Evolutionary conservation across 495 filamentous ascomycete genomes (phyloP).

Genomic region (Collariella sp.): DNA sequence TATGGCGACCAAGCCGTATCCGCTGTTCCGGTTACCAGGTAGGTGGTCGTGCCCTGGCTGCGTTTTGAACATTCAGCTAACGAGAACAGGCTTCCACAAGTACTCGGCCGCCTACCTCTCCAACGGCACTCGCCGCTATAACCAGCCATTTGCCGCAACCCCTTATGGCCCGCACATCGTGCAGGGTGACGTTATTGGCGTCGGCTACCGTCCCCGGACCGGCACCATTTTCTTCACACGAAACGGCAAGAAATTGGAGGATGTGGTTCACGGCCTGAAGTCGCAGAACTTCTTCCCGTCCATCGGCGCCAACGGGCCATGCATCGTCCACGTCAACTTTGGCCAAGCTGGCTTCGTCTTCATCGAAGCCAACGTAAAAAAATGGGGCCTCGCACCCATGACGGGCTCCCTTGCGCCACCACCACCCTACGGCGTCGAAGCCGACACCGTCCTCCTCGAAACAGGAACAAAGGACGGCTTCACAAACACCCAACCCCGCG

Average conservation of each 20-base stretch:
- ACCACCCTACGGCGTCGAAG: constrained; percentile 91
- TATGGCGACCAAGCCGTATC: constrained; percentile 93
- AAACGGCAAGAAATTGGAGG: constrained; percentile 94
- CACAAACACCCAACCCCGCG: constrained; percentile 48
- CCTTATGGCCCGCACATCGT: constrained; percentile 74
- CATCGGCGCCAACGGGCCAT: constrained; percentile 87
- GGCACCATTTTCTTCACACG: constrained; percentile 97
- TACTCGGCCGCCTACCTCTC: constrained; percentile 86
- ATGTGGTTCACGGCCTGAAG: constrained; percentile 87
- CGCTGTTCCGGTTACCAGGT: constrained; percentile 90
- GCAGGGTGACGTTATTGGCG: constrained; percentile 92
- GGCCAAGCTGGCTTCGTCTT: constrained; percentile 97
- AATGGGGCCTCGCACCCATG: constrained; percentile 96
- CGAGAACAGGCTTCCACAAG: constrained; percentile 70
- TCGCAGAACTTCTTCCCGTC: constrained; percentile 95
- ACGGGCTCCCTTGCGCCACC: constrained; percentile 91
- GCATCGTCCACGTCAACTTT: constrained; percentile 91
- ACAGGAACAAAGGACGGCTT: constrained; percentile 60
- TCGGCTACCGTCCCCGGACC: constrained; percentile 89
- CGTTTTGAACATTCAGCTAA: neutral
- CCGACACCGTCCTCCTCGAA: constrained; percentile 90
- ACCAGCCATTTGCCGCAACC: constrained; percentile 76
- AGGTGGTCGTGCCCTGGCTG: neutral
- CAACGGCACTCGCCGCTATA: constrained; percentile 73
- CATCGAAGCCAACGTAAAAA: constrained; percentile 98